Evolutionary conservation across 1,284 basidiomycete species (phyloP).

Genomic region (Earliella scabrosa): DNA sequence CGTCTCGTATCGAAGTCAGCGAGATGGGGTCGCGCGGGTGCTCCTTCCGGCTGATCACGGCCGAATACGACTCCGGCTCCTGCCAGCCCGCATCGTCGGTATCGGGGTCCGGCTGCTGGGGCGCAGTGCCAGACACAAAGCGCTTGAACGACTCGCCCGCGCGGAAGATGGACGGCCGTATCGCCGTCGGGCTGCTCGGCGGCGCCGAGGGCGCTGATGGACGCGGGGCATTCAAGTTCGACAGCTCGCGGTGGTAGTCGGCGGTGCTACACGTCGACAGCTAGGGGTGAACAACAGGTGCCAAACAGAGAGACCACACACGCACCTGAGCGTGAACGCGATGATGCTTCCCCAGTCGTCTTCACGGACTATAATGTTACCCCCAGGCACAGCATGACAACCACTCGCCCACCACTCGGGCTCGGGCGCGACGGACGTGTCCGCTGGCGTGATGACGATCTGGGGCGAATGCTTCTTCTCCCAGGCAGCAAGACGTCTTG

Average conservation of each 20-base stretch:
- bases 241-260: conserved; percentile 65
- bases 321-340: conserved; percentile 69
- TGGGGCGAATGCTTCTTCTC: conserved; percentile 58
- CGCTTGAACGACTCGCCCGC: conserved; percentile 51
- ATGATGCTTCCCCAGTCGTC: conserved; percentile 79
- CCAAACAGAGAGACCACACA: background rate
- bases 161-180: conserved; percentile 47
- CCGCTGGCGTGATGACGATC: conserved; percentile 24
- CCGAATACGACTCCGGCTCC: conserved; percentile 61
- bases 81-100: conserved; percentile 61
- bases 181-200: conserved; percentile 30
- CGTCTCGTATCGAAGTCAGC: conserved; percentile 61
- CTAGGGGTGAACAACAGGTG: background rate
- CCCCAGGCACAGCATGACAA: conserved; percentile 68
- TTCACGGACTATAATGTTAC: conserved; percentile 69
- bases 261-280: conserved; percentile 46
- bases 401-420: conserved; percentile 68
- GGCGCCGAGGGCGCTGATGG: conserved; percentile 28
- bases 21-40: conserved; percentile 62
- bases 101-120: conserved; percentile 57
- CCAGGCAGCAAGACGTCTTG: conserved; percentile 60
- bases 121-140: conserved; percentile 41
- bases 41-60: conserved; percentile 64
- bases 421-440: conserved; percentile 42
- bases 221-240: conserved; percentile 40